These are phyloP conservation scores for Tolypocladium nubicola DNA, from an alignment of 2,329 filamentous ascomycete species.

Conservation along the genomic window DNA sequence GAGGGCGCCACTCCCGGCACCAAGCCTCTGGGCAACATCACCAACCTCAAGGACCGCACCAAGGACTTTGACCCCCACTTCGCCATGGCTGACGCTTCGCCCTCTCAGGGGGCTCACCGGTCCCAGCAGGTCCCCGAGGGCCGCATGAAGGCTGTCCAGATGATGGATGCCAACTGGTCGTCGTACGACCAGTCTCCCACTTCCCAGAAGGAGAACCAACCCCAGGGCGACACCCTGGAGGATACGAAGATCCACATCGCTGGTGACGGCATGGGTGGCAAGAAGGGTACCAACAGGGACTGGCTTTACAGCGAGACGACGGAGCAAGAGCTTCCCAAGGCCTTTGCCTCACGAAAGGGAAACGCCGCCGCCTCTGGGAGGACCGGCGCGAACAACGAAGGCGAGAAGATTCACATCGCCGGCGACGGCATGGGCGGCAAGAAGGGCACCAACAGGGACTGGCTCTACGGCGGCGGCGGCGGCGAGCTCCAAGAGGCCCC, in stretches of 20 bases:
- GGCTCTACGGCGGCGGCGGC: conserved; percentile 47
- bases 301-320: conserved; percentile 48
- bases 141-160: conserved; percentile 59
- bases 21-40: conserved; percentile 52
- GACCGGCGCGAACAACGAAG: conserved; percentile 20
- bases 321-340: conserved; percentile 14
- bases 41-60: conserved; percentile 60
- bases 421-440: conserved; percentile 57
- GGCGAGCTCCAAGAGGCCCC: conserved; percentile 29
- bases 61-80: conserved; percentile 76
- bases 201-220: conserved; percentile 39
- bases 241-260: conserved; percentile 31
- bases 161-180: conserved; percentile 58
- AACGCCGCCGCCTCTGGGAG: conserved; percentile 7
- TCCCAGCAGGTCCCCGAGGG: conserved; percentile 41
- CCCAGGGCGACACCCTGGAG: conserved; percentile 35
- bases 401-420: conserved; percentile 35
- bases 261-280: conserved; percentile 58
- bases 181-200: conserved; percentile 43
- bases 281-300: conserved; percentile 39
- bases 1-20: conserved; percentile 30
- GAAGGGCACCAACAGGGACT: conserved; percentile 40
- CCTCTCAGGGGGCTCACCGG: conserved; percentile 28
- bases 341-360: conserved; percentile 20
- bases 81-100: conserved; percentile 59